phyloP scores from a whole-genome alignment of 345 rosid genomes.

The Gossypium anomalum region DNA sequence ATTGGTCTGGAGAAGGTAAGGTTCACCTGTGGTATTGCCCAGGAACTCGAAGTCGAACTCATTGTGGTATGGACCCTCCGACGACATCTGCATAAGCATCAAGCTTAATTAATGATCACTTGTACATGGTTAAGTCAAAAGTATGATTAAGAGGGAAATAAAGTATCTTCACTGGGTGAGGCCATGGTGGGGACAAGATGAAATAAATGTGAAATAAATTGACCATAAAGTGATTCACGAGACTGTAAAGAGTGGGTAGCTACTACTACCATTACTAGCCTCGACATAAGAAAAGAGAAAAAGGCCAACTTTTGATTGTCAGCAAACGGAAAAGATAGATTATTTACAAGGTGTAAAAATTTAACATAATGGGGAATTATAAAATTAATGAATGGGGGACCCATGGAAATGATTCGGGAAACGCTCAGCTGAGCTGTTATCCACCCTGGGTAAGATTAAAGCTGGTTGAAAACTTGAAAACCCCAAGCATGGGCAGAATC shows the following conservation, averaged over 20 bases:
- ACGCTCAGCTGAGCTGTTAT: slow-evolving; percentile 17
- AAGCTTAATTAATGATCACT: neutral
- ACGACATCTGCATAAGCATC: slow-evolving; percentile 68
- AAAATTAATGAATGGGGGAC: neutral
- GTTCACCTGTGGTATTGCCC: slow-evolving; percentile 91
- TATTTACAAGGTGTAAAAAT: slow-evolving; percentile 4
- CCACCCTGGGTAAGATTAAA: neutral
- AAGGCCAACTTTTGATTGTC: slow-evolving; percentile 13
- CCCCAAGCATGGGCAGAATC: neutral
- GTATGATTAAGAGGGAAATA: neutral
- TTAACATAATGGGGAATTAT: neutral
- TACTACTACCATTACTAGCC: neutral
- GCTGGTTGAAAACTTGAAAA: neutral
- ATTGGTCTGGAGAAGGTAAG: slow-evolving; percentile 85
- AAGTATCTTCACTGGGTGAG: neutral
- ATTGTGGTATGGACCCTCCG: slow-evolving; percentile 84
- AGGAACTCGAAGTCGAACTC: slow-evolving; percentile 97
- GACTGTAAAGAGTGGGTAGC: slow-evolving; percentile 11
- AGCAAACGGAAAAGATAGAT: neutral
- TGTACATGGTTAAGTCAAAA: neutral
- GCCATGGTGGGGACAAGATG: neutral
- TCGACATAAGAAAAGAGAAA: neutral
- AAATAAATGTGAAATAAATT: slow-evolving; percentile 11
- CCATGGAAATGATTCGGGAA: slow-evolving; percentile 9
- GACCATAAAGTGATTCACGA: slow-evolving; percentile 20